Conservation (phyloP, 257 asterid genomes). For the Haberlea rhodopensis region DNA sequence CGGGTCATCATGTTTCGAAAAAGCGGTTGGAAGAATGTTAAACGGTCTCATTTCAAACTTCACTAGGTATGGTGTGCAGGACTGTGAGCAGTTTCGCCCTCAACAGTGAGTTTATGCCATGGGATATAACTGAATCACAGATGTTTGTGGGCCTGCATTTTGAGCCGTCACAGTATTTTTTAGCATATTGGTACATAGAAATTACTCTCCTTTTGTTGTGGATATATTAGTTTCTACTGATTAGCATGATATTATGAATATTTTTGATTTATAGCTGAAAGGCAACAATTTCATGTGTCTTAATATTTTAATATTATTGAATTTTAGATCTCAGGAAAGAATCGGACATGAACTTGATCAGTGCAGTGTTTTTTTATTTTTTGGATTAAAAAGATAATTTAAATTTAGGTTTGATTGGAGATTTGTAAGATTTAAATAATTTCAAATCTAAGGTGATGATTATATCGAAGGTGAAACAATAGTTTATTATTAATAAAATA, state of each 20-base stretch:
- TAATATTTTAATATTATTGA: too few species aligned
- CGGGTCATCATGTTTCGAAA: conserved; percentile 26
- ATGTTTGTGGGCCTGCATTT: not conserved
- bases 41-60: conserved; percentile 46
- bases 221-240: not conserved
- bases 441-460: too few species aligned
- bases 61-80: conserved; percentile 39
- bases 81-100: conserved; percentile 44
- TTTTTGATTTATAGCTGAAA: too few species aligned
- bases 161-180: not conserved
- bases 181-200: not conserved
- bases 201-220: not conserved
- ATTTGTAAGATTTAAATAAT: too few species aligned
- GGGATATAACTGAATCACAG: not conserved
- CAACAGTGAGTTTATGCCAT: not conserved
- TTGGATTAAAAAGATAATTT: too few species aligned
- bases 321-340: too few species aligned
- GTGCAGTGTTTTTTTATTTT: too few species aligned
- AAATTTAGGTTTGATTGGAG: too few species aligned
- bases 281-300: not conserved
- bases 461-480: too few species aligned
- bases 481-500: too few species aligned
- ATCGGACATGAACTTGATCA: too few species aligned
- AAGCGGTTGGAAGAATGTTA: conserved; percentile 37
- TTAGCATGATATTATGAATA: not conserved